Evolutionary conservation across 2,329 filamentous ascomycete genomes (phyloP), one percentile per base, ranked within the genome.

Genomic region (Pseudogymnoascus sp.): DNA sequence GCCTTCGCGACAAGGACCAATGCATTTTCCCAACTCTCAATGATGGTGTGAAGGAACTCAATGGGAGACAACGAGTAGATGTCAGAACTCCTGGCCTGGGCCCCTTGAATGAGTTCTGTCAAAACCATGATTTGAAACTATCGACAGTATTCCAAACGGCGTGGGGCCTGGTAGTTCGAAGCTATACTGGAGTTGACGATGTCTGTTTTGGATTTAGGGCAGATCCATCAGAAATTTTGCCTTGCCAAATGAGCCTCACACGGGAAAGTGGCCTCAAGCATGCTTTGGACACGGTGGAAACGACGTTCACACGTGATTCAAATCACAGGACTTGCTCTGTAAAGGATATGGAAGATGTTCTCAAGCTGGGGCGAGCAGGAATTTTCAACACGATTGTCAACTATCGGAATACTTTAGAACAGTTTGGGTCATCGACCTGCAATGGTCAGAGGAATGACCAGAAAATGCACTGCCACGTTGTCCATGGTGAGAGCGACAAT

Each of bases 101-200:
- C 13, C 13, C 43, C 13, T 48, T 48, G 43, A 48, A 48, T 5
- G 13, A 7, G 13, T 48, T 48, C 8, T 48, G 43, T 48, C 43
- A 48, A 48, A 11, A 48, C 13, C 43, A 48, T 48, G 43, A 48
- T 23, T 48, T 48, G 43, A 48, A 48, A 11, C 43, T 48, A 14
- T 4, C 13, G 21, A 48, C 43, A 16, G 21, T 84, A 2, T 74
- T 85, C 0, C 81, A 83, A 62, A 75, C 81, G 25, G 76, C 77
- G 0, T 85, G 83, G 83, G 79, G 78, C 1, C 73, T 84, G 19
- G 76, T 82, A 0, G 69, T 85, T 3, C 75, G 78, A 2, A 73
- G 72, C 3, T 83, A 82, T 67, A 81, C 81, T 1, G 77, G 77
- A 0, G 72, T 74, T 0, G 73, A 75, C 2, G 78, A 82, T 43